Evolutionary conservation across 148 eudicot species (phyloP).

Genomic region (Camellia lanceoleosa): DNA sequence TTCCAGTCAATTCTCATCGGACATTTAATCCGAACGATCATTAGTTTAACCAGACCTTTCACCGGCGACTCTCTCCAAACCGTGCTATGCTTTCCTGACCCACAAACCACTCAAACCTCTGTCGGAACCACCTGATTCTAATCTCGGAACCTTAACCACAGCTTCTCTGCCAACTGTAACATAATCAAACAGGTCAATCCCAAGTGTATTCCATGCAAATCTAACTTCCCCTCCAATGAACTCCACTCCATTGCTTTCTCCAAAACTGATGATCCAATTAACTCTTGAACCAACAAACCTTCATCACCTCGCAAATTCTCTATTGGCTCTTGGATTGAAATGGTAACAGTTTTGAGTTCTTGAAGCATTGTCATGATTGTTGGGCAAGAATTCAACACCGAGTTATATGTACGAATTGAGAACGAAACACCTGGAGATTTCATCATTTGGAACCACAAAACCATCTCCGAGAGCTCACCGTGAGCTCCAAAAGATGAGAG

Average conservation of each 20-base stretch:
- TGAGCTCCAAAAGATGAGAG: slow-evolving; percentile 67
- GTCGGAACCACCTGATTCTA: slow-evolving; percentile 37
- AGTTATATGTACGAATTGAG: slow-evolving; percentile 68
- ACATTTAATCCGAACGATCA: slow-evolving; percentile 47
- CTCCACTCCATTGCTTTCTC: slow-evolving; percentile 52
- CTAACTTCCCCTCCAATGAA: slow-evolving; percentile 51
- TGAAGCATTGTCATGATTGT: slow-evolving; percentile 37
- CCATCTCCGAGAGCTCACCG: slow-evolving; percentile 48
- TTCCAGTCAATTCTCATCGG: slow-evolving; percentile 71
- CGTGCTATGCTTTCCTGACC: slow-evolving; percentile 66
- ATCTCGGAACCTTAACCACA: slow-evolving; percentile 35
- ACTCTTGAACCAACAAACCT: slow-evolving; percentile 45
- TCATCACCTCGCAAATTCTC: slow-evolving; percentile 39
- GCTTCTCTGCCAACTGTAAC: slow-evolving; percentile 64
- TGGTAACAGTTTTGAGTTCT: slow-evolving; percentile 44
- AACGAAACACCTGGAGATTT: slow-evolving; percentile 35
- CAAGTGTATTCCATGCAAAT: slow-evolving; percentile 87
- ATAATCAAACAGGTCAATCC: slow-evolving; percentile 55
- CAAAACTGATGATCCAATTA: slow-evolving; percentile 44
- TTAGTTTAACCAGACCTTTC: slow-evolving; percentile 55
- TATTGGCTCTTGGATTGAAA: slow-evolving; percentile 47
- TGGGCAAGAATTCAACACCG: slow-evolving; percentile 70
- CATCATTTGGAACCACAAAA: slow-evolving; percentile 53
- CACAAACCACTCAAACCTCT: slow-evolving; percentile 61
- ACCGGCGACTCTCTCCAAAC: slow-evolving; percentile 63